phyloP scores from a whole-genome alignment of 2,329 filamentous ascomycete species.

The Beauveria medogensis region DNA sequence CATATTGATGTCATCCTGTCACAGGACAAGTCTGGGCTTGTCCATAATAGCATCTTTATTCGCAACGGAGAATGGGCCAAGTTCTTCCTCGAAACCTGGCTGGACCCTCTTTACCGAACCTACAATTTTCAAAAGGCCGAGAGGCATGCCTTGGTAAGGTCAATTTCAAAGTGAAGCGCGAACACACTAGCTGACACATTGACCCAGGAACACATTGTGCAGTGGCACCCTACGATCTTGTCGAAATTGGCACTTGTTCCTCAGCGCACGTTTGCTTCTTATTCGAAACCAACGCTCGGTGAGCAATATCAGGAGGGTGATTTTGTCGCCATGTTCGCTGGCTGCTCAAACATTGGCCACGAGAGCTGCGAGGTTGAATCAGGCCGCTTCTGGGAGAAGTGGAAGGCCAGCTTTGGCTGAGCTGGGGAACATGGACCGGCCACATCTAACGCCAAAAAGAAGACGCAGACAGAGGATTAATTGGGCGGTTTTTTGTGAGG shows the following conservation, averaged over 20 bases:
- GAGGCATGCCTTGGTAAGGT: slow-evolving; percentile 72
- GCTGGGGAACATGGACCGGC: not conserved
- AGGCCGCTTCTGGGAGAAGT: slow-evolving; percentile 39
- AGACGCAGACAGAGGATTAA: not conserved
- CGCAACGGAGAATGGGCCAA: slow-evolving; percentile 82
- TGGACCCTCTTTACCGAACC: slow-evolving; percentile 82
- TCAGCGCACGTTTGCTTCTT: slow-evolving; percentile 75
- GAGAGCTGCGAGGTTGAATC: slow-evolving; percentile 68
- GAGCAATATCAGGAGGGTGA: slow-evolving; percentile 74
- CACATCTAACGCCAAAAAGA: not conserved
- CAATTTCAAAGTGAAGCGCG: not conserved
- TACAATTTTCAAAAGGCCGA: slow-evolving; percentile 98
- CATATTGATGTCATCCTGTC: slow-evolving; percentile 76
- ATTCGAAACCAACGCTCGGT: slow-evolving; percentile 49
- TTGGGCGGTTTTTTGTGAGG: not conserved
- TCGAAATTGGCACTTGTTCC: slow-evolving; percentile 86
- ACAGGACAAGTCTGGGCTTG: slow-evolving; percentile 75
- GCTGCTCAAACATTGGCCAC: slow-evolving; percentile 53
- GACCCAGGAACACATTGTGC: slow-evolving; percentile 70
- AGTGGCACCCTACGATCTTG: slow-evolving; percentile 95
- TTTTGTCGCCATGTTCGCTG: slow-evolving; percentile 70
- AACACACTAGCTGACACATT: slow-evolving; percentile 19
- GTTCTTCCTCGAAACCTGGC: slow-evolving; percentile 93
- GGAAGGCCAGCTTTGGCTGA: slow-evolving; percentile 33
- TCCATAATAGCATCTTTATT: slow-evolving; percentile 69